Evolutionary conservation across 345 rosid genomes (phyloP).

Genomic region (Toxicodendron radicans): DNA sequence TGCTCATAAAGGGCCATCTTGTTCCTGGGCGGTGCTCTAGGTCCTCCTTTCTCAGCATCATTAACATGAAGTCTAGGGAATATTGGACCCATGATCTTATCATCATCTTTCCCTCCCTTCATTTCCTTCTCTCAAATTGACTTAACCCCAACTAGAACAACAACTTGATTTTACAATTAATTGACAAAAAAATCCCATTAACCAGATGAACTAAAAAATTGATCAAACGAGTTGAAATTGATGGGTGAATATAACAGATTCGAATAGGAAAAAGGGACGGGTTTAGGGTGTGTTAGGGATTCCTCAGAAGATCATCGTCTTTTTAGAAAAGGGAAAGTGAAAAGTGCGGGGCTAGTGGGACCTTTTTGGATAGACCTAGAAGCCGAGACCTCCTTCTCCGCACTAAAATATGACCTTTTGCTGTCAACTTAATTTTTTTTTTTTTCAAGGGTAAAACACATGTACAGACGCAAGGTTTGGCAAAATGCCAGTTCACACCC

Average conservation of each 20-base stretch:
- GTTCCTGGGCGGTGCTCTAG: constrained; percentile 95
- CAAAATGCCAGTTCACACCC: no score
- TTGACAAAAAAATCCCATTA: constrained; percentile 14
- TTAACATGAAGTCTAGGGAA: constrained; percentile 93
- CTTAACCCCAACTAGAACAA: constrained; percentile 16
- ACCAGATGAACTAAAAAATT: background rate
- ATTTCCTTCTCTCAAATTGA: constrained; percentile 30
- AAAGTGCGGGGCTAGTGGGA: constrained; percentile 35
- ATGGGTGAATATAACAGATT: constrained; percentile 10
- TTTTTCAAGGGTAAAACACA: no score
- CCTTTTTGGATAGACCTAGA: no score
- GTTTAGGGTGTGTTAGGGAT: constrained; percentile 11
- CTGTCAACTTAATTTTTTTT: no score
- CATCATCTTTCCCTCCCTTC: constrained; percentile 80
- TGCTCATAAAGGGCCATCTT: constrained; percentile 99
- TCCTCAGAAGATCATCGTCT: background rate
- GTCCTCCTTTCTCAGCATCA: constrained; percentile 89
- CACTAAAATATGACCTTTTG: no score
- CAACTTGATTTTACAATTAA: background rate
- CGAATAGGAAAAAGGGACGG: background rate
- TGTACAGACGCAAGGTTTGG: no score
- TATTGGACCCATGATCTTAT: constrained; percentile 72
- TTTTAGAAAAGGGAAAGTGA: constrained; percentile 10
- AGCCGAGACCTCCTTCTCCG: no score
- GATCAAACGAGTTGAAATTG: background rate